Evolutionary conservation across 768 basidiomycete genomes (phyloP).

Genomic region (Fomitopsis serialis): DNA sequence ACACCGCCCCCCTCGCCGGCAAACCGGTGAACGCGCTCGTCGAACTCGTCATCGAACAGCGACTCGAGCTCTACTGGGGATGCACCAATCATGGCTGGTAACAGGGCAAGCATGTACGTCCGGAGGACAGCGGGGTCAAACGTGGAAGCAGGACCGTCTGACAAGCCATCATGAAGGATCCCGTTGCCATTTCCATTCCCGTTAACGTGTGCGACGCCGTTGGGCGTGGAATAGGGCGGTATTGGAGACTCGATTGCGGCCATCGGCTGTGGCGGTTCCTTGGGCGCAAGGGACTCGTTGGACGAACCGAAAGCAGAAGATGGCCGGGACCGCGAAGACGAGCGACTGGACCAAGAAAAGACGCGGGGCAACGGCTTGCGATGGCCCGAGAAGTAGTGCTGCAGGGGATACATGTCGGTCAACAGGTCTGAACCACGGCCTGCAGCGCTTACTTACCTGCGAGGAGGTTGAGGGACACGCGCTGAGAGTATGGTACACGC

Average conservation of each 20-base stretch:
- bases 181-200: conserved; percentile 10
- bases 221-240: conserved; percentile 9
- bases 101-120: conserved; percentile 61
- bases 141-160: conserved; percentile 34
- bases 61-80: conserved; percentile 55
- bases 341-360: not conserved
- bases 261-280: conserved; percentile 5
- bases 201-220: conserved; percentile 14
- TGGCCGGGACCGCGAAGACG: not conserved
- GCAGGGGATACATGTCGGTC: conserved; percentile 1
- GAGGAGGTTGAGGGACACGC: not conserved
- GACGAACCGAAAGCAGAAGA: not conserved
- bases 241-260: conserved; percentile 10
- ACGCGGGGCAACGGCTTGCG: conserved; percentile 2
- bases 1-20: conserved; percentile 71
- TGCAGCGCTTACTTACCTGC: not conserved
- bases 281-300: not conserved
- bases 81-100: conserved; percentile 83
- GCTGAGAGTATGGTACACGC: not conserved
- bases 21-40: conserved; percentile 72
- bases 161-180: conserved; percentile 20
- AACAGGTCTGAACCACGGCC: not conserved
- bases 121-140: conserved; percentile 73
- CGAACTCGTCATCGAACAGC: conserved; percentile 67
- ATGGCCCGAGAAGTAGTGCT: conserved; percentile 1